Base-by-base conservation (phyloP, 139 green algal genomes). In the Micractinium conductrix region DNA sequence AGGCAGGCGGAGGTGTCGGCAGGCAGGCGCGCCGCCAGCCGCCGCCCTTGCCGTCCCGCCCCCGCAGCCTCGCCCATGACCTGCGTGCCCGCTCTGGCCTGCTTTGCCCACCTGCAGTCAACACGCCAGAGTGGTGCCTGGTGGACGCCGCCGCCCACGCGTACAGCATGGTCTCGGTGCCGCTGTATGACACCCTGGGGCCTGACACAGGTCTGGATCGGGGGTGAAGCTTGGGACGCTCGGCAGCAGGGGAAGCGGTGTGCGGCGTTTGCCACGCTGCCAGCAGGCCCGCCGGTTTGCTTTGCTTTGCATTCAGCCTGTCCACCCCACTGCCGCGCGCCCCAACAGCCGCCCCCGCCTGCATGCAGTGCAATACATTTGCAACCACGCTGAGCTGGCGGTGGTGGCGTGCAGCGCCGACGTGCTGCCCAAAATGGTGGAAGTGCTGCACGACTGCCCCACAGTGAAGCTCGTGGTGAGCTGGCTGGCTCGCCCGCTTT, bases 171-270 rank as follows among this genome's bases (percentile, higher is more conserved):
- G 89, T 94, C 2, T 92, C 93, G 26, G 97, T 99, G 53, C 97
- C 97, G 35, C 91, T 99, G 80, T 99, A 99, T 86, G 97, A 99
- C 89, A 99, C 97, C 0, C 87, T 99, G 73, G 97, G 96, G 0
- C 95, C 96, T 1, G 97, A 99, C 85, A 91, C 93, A 4, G 70
- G 70, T 53, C 2, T 7, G 65, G 3, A 14, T n/a, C n/a, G 2
- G 24, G 7, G 53, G 8, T 21, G 6, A 62, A 62, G 26, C 6
- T 62, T 62, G 53, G n/a, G n/a, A n/a, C n/a, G n/a, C n/a, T n/a
- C n/a, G n/a, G n/a, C n/a, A n/a, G n/a, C n/a, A n/a, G n/a, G n/a
- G n/a, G n/a, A n/a, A n/a, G n/a, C n/a, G n/a, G n/a, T n/a, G n/a
- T n/a, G n/a, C n/a, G n/a, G n/a, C n/a, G n/a, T n/a, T n/a, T n/a